These are phyloP conservation scores for Talaromyces sp. DNA, from an alignment of 2,329 filamentous ascomycete species.

Conservation along the genomic window DNA sequence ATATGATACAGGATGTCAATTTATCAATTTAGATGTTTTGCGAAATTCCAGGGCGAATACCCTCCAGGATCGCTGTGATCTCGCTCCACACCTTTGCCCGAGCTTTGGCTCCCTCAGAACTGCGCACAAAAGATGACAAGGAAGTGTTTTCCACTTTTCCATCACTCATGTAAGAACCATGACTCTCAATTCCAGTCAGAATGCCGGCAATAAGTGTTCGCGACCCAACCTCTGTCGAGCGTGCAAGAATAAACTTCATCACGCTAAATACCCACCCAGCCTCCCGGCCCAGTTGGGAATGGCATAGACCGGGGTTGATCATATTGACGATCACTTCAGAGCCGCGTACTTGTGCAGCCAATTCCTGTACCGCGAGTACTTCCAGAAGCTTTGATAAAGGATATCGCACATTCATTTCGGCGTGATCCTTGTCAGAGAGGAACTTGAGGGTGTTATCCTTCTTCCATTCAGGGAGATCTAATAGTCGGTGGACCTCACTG, in stretches of 20 bases:
- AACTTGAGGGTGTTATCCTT: constrained; percentile 39
- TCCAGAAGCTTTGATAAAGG: constrained; percentile 53
- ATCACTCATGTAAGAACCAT: constrained; percentile 53
- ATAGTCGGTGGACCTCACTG: constrained; percentile 48
- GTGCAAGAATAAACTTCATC: constrained; percentile 39
- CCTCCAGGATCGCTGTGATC: constrained; percentile 46
- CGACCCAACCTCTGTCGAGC: constrained; percentile 53
- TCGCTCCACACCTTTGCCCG: constrained; percentile 50
- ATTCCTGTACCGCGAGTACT: constrained; percentile 47
- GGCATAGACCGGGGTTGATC: constrained; percentile 58
- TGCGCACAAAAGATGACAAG: constrained; percentile 43
- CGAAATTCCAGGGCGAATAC: neutral
- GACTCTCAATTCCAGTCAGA: constrained; percentile 42
- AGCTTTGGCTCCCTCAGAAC: constrained; percentile 41
- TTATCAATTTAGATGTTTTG: neutral
- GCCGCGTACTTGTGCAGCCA: constrained; percentile 34
- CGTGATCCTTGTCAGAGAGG: constrained; percentile 39
- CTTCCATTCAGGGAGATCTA: constrained; percentile 42
- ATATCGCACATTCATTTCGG: constrained; percentile 48
- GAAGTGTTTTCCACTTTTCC: constrained; percentile 26
- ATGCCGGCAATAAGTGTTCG: constrained; percentile 48
- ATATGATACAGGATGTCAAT: too few relatives aligned
- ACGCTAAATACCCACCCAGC: constrained; percentile 6
- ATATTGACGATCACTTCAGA: constrained; percentile 53
- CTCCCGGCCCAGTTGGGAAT: constrained; percentile 51